These are phyloP conservation scores for Cnidoscolus chayamansa DNA, from an alignment of 441 rosid genomes.

Conservation along the genomic window DNA sequence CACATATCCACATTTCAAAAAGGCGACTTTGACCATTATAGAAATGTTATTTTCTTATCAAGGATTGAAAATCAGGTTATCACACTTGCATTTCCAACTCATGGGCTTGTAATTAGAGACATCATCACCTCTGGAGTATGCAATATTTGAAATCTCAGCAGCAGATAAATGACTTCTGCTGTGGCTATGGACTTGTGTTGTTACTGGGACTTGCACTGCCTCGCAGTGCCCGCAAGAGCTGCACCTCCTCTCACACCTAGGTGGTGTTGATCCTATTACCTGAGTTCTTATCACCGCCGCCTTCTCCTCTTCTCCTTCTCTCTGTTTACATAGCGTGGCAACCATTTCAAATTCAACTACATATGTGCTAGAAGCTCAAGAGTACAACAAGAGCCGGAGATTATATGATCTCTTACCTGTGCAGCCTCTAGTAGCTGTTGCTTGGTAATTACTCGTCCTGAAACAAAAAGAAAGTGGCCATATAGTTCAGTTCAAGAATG, in stretches of 20 bases:
- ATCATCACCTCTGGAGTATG: slow-evolving; percentile 60
- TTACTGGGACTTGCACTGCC: slow-evolving; percentile 83
- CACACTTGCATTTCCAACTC: slow-evolving; percentile 98
- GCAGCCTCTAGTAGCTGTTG: slow-evolving; percentile 24
- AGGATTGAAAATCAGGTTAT: slow-evolving; percentile 65
- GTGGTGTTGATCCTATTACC: slow-evolving; percentile 81
- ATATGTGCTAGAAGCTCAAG: neutral
- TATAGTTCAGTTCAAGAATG: neutral
- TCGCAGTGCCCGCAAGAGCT: slow-evolving; percentile 66
- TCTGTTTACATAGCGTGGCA: slow-evolving; percentile 22
- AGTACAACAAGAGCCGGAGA: neutral
- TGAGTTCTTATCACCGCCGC: slow-evolving; percentile 34
- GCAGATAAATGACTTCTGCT: slow-evolving; percentile 30
- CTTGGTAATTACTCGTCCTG: slow-evolving; percentile 37
- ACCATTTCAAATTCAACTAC: neutral
- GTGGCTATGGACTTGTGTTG: slow-evolving; percentile 31
- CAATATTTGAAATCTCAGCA: slow-evolving; percentile 27
- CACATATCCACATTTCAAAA: slow-evolving; percentile 13
- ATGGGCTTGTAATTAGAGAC: slow-evolving; percentile 85
- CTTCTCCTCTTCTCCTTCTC: slow-evolving; percentile 32
- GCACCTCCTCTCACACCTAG: slow-evolving; percentile 78
- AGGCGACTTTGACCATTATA: neutral
- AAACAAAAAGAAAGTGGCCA: slow-evolving; percentile 15
- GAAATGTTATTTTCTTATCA: slow-evolving; percentile 27
- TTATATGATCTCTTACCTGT: slow-evolving; percentile 24